Percentiles rank a stretch among this genome's conserved stretches.
phyloP scores from a whole-genome alignment of 371 early-diverging fungal species.

The Globomyces sp. region DNA sequence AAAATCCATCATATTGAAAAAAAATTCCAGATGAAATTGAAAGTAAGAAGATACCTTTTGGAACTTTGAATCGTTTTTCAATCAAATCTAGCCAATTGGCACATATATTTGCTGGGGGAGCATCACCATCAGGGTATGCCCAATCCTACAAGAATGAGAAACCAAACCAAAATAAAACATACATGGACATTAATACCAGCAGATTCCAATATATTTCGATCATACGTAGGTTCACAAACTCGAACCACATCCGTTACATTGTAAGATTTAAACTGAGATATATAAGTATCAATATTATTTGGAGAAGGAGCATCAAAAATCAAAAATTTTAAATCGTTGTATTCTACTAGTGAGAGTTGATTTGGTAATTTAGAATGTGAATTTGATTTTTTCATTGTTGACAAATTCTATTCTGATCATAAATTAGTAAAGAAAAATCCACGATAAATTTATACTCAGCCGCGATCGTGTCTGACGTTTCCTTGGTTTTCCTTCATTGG shows the following conservation, averaged over 20 bases:
- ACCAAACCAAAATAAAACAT: not conserved
- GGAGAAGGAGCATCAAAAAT: constrained; percentile 90
- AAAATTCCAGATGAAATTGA: no score
- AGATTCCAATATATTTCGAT: constrained; percentile 54
- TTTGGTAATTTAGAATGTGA: constrained; percentile 21
- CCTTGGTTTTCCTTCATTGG: no score
- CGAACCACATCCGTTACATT: constrained; percentile 82
- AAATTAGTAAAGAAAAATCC: no score
- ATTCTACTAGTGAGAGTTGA: constrained; percentile 60
- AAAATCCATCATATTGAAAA: no score
- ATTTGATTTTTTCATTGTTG: no score
- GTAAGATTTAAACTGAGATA: constrained; percentile 64
- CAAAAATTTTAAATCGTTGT: constrained; percentile 69
- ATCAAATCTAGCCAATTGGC: constrained; percentile 73
- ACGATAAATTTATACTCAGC: no score
- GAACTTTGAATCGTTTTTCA: constrained; percentile 37
- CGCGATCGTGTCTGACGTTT: no score
- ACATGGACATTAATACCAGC: constrained; percentile 72
- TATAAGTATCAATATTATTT: constrained; percentile 70
- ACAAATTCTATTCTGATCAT: no score
- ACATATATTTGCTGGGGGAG: constrained; percentile 71
- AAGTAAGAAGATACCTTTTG: not conserved
- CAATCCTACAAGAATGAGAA: constrained; percentile 41
- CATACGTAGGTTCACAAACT: constrained; percentile 89
- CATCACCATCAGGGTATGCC: constrained; percentile 74